Percentiles rank a stretch among this genome's conserved stretches.
phyloP scores from a whole-genome alignment of 169 alveolate genomes.

The Fabrea salina region DNA sequence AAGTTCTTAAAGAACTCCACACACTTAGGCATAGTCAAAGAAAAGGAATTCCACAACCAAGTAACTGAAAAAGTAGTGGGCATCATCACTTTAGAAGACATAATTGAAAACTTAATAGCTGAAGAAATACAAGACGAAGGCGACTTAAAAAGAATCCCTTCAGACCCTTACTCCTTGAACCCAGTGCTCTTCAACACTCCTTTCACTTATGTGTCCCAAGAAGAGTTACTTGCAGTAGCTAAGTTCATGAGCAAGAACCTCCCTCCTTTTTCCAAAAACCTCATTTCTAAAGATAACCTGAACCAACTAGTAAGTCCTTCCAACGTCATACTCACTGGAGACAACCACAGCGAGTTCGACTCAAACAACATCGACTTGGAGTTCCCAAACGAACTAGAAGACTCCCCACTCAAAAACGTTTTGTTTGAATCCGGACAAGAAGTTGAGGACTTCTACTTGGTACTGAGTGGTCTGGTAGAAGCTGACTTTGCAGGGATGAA shows the following conservation, averaged over 20 bases:
- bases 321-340: not conserved
- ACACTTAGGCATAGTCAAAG: conserved; percentile 43
- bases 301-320: not conserved
- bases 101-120: conserved; percentile 47
- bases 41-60: conserved; percentile 31
- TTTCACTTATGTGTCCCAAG: not conserved
- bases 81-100: conserved; percentile 59
- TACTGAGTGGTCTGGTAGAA: not conserved
- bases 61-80: conserved; percentile 37
- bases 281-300: not conserved
- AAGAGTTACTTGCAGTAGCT: not conserved
- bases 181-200: not conserved
- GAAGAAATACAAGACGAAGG: conserved; percentile 38
- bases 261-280: not conserved
- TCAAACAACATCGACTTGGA: not conserved
- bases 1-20: conserved; percentile 38
- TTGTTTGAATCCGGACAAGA: not conserved
- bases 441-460: not conserved
- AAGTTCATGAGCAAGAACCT: not conserved
- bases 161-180: not conserved
- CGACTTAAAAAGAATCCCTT: conserved; percentile 17
- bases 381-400: not conserved
- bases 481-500: not conserved
- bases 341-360: not conserved
- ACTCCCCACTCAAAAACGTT: not conserved